Percentiles rank a stretch among this genome's conserved stretches.
Conservation (phyloP, 306 rosid genomes). For the Vicia faba region DNA sequence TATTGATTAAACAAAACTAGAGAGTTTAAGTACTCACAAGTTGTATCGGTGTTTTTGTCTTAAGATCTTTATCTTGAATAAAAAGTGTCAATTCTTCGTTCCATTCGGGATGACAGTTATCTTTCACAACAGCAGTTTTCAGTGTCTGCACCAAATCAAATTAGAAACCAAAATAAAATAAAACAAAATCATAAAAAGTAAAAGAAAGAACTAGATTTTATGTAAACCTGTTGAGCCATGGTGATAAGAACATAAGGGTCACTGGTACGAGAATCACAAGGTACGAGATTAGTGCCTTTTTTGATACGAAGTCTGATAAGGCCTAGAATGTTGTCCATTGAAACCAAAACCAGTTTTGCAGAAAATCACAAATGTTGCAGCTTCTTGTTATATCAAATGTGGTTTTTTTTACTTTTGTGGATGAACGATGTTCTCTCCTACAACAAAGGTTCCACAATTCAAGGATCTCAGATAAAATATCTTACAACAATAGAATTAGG, state of each 20-base stretch:
- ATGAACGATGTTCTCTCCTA: too few relatives aligned
- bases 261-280: conserved; percentile 62
- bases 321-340: conserved; percentile 60
- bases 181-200: too few relatives aligned
- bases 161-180: too few relatives aligned
- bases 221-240: conserved; percentile 56
- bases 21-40: conserved; percentile 47
- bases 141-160: conserved; percentile 48
- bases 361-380: neutral
- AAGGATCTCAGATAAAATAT: too few relatives aligned
- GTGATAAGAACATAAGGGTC: conserved; percentile 74
- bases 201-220: too few relatives aligned
- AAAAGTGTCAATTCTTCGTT: conserved; percentile 76
- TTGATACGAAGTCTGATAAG: conserved; percentile 67
- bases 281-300: conserved; percentile 61
- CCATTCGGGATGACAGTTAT: conserved; percentile 73
- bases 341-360: neutral
- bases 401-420: too few relatives aligned
- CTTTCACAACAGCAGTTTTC: conserved; percentile 60
- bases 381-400: too few relatives aligned
- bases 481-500: too few relatives aligned
- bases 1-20: neutral
- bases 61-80: conserved; percentile 41
- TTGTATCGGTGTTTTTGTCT: conserved; percentile 46
- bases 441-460: too few relatives aligned